Base-by-base conservation (phyloP, 2,329 filamentous ascomycete genomes). In the Fusarium sp. region DNA sequence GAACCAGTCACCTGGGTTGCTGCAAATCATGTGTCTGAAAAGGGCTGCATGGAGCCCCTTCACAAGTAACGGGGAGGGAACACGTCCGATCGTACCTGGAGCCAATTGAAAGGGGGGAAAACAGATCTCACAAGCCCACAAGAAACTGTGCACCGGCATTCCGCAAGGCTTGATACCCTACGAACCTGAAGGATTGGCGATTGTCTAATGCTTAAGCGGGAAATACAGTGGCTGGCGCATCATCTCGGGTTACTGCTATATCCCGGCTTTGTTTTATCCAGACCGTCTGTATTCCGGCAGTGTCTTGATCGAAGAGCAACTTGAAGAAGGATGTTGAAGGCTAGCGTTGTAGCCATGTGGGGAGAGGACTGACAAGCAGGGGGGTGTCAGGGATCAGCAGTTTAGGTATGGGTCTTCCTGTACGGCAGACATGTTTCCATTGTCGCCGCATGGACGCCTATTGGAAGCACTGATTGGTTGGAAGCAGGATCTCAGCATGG, bases 21-120 rank as follows among this genome's bases (percentile, higher is more conserved):
- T 79, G 74, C 76, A 77, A 80, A 80, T 80, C 77, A 80, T 78
- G 76, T 76, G 74, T 70, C 66, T 70, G 63, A 71, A 65, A 68
- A 73, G 42, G 49, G 64, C 70, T 77, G 75, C 75, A 75, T 56
- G 71, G 55, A 75, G 73, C 71, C 65, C 74, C 62, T 65, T 69
- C 62, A 48, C 62, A 67, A 73, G 64, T 54, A 63, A 67, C 64
- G 65, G 71, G 70, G 69, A 52, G 67, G 67, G 53, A 74, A 60
- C 48, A 59, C 48, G 57, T 66, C 71, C 71, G 72, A 75, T 74
- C 73, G 69, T 73, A 72, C 66, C 69, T 73, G 71, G 65, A 64
- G 52, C 73, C 65, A 75, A 75, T 75, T 64, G 64, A 56, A 54
- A 71, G 62, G 35, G 56, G 54, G 54, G 53, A 46, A 71, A 69